These are phyloP conservation scores for Apiospora sp. DNA, from an alignment of 2,329 filamentous ascomycete genomes.

Conservation along the genomic window DNA sequence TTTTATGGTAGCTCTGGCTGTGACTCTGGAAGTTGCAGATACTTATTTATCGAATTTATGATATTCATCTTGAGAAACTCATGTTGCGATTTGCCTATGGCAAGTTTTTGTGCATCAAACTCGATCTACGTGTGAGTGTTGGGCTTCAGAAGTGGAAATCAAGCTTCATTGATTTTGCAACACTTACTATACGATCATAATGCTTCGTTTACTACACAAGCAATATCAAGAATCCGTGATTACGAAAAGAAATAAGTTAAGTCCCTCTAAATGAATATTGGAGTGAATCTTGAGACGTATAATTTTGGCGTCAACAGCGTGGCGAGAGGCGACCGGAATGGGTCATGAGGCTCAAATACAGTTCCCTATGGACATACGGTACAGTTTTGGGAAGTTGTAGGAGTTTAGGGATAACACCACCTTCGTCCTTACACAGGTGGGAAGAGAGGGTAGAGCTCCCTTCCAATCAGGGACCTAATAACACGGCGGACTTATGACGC, in stretches of 20 bases:
- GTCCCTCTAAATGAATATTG: not conserved
- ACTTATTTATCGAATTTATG: not conserved
- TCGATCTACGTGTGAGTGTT: too few species aligned
- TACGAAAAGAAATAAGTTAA: not conserved
- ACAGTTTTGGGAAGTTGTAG: not conserved
- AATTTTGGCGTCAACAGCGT: not conserved
- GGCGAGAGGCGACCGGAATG: not conserved
- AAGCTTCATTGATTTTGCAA: not conserved
- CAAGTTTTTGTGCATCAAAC: too few species aligned
- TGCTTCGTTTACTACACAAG: not conserved
- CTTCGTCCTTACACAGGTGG: not conserved
- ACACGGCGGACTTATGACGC: not conserved
- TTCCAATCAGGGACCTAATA: not conserved
- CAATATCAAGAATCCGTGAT: not conserved
- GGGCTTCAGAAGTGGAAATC: too few species aligned
- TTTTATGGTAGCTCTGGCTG: not conserved
- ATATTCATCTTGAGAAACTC: not conserved
- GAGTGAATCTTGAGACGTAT: not conserved
- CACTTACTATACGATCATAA: not conserved
- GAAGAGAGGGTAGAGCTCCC: not conserved
- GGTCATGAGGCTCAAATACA: not conserved
- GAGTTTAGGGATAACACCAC: not conserved
- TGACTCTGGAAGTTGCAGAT: not conserved
- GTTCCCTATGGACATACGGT: not conserved
- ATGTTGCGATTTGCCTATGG: accelerated